Evolutionary conservation across 1,284 basidiomycete species (phyloP), one percentile per base, ranked within the genome.

Genomic region (Pterula multifida): DNA sequence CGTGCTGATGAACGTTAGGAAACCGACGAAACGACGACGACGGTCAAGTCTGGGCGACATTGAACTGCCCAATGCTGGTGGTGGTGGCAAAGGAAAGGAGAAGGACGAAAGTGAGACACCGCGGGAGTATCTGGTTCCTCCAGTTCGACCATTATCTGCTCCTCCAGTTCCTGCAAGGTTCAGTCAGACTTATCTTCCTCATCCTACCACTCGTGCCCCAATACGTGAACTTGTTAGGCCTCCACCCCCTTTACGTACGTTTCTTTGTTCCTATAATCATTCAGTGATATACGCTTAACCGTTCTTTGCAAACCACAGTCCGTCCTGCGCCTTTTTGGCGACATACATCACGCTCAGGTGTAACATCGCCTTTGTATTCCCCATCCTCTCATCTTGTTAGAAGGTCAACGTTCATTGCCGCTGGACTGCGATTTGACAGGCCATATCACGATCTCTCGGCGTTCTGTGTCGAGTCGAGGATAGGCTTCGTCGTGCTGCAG

Each of bases 381-480:
- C 45, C 45, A 9, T 47, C 45, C 6, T 4, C 23, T 23, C 45
- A 47, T 47, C 24, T 47, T 6, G 19, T 47, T 24, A 11, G 45
- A 25, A 24, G 45, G 26, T 25, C 23, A n/a, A 47, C 45, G 19
- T 47, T 47, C 45, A 47, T 47, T 19, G 45, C 45, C 13, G 45
- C 45, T 47, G 45, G 45, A 12, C 19, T 47, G 23, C 9, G 6
- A 24, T 25, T 25, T 24, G 45, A 47, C 19, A 24, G 45, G 9
- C 45, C 45, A 9, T 13, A 23, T 47, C 45, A 47, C 26, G 45
- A 47, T 23, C 45, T 47, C 24, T 47, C 45, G 12, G 45, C 45
- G 45, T 28, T 47, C 13, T 47, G 45, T 23, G 45, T 47, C 15
- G 45, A 47, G 45, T 24, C 6, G 11, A 24, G 45, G 22, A 25